These are phyloP conservation scores for Colletotrichum costaricense DNA, from an alignment of 2,329 filamentous ascomycete genomes.

Conservation along the genomic window DNA sequence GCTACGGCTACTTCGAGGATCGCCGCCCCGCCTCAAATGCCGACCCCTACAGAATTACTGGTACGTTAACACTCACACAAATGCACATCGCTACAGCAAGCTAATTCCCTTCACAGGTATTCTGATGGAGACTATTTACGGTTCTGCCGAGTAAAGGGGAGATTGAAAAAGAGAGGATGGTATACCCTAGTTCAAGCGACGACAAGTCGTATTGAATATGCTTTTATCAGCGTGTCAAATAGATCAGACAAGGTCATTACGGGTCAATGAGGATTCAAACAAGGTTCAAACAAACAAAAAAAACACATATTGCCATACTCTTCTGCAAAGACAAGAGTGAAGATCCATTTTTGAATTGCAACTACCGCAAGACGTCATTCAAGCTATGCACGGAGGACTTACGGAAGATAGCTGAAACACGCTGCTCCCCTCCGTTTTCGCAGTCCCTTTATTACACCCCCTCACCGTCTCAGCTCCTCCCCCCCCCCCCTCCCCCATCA, in stretches of 20 bases:
- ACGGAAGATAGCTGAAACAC: neutral
- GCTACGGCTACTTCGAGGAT: slow-evolving; percentile 95
- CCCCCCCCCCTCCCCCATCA: slow-evolving; percentile 5
- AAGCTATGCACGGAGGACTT: neutral
- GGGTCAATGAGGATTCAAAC: slow-evolving; percentile 30
- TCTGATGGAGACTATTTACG: slow-evolving; percentile 37
- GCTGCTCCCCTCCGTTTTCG: neutral
- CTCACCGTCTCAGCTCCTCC: neutral
- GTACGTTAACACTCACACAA: neutral
- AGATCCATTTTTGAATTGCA: neutral
- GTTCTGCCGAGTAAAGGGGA: slow-evolving; percentile 34
- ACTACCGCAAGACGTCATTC: neutral
- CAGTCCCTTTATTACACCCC: no score
- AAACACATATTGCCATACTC: neutral
- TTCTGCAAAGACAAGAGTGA: neutral
- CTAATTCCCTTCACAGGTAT: slow-evolving; percentile 16
- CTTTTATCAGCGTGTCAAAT: slow-evolving; percentile 36
- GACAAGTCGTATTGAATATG: slow-evolving; percentile 29
- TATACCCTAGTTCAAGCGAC: slow-evolving; percentile 34
- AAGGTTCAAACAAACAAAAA: slow-evolving; percentile 12
- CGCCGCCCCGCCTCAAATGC: slow-evolving; percentile 79
- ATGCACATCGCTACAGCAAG: neutral
- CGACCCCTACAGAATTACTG: slow-evolving; percentile 38
- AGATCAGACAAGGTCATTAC: slow-evolving; percentile 35
- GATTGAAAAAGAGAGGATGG: slow-evolving; percentile 15